Base-by-base conservation (phyloP, 2,329 filamentous ascomycete genomes). In the Penicillium thymicola region DNA sequence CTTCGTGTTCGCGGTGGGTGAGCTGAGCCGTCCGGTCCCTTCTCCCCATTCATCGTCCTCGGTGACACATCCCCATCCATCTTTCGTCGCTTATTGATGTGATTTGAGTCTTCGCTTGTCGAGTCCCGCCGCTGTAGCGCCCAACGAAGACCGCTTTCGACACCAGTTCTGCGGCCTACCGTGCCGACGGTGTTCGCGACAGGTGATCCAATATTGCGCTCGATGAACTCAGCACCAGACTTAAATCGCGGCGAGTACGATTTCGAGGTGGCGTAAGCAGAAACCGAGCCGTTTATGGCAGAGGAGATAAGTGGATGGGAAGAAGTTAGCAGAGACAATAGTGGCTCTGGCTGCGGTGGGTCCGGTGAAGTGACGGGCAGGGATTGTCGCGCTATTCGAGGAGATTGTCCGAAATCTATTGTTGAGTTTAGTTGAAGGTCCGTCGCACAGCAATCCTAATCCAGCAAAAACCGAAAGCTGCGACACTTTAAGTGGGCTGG, bases 241-340 rank as follows among this genome's bases (percentile, higher is more conserved):
- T 90, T 92, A 70, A 97, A 90, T 2, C 89, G 84, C 0, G 93
- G 92, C 1, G 91, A 95, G 67, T 93, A 95, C 64, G 92, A 90
- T 75, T 97, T 97, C 11, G 90, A 92, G 3, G 84, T 87, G 28
- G 89, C 88, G 72, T 97, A 97, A 1, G 90, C 90, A 1, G 89
- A 91, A 8, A 93, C 83, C 0, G 92, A 93, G 51, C 88, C 87
- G 63, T 90, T 90, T 65, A 96, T 92, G 0, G 92, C 91, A 28
- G 86, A 90, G 10, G 90, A 91, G 16, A 97, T 83, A 59, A 95
- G 80, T 0, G 93, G 93, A 69, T 97, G 92, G 1, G 90, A 90
- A 2, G 90, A 92, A 0, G 92, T 95, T 23, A 97, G 83, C 1
- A 97, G 84, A 5, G 90, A 89, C 4, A 97, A 79, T 6, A 97